These are phyloP conservation scores for Penicillium janthinellum DNA, from an alignment of 2,329 filamentous ascomycete species.

Conservation along the genomic window DNA sequence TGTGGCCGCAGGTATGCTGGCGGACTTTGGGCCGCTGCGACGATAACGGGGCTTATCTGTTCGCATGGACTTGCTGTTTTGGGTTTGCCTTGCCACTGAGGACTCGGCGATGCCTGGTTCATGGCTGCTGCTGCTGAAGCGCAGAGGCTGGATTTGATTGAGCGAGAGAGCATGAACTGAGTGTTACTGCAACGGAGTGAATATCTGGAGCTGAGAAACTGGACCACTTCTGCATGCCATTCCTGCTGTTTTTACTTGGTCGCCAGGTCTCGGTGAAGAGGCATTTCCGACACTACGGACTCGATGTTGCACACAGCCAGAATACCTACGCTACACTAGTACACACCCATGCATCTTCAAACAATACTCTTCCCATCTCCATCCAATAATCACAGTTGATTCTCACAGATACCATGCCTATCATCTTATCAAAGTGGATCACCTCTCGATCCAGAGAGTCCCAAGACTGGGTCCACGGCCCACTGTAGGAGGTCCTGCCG, in stretches of 20 bases:
- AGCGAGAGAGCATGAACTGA: neutral
- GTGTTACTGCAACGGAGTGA: too few species aligned
- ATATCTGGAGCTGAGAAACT: too few species aligned
- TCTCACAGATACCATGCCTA: too few species aligned
- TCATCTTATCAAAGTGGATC: conserved; percentile 4
- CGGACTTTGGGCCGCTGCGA: conserved; percentile 9
- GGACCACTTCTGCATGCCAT: too few species aligned
- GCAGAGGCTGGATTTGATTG: neutral
- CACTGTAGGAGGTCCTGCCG: conserved; percentile 36
- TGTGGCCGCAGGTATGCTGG: neutral
- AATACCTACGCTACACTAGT: neutral
- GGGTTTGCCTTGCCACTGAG: conserved; percentile 15
- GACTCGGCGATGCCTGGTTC: conserved; percentile 5
- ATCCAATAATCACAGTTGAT: neutral
- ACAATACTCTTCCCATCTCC: too few species aligned
- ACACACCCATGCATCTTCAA: neutral
- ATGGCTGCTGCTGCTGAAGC: conserved; percentile 5
- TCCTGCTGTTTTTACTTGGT: too few species aligned
- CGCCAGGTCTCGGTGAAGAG: too few species aligned
- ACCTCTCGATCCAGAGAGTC: neutral
- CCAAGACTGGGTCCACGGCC: conserved; percentile 9
- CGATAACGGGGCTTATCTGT: conserved; percentile 19
- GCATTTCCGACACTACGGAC: too few species aligned
- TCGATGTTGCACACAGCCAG: too few species aligned
- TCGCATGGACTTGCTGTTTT: conserved; percentile 25